These are phyloP conservation scores for Schizosaccharomyces osmophilus DNA, from an alignment of 805 yeast species.

Conservation along the genomic window DNA sequence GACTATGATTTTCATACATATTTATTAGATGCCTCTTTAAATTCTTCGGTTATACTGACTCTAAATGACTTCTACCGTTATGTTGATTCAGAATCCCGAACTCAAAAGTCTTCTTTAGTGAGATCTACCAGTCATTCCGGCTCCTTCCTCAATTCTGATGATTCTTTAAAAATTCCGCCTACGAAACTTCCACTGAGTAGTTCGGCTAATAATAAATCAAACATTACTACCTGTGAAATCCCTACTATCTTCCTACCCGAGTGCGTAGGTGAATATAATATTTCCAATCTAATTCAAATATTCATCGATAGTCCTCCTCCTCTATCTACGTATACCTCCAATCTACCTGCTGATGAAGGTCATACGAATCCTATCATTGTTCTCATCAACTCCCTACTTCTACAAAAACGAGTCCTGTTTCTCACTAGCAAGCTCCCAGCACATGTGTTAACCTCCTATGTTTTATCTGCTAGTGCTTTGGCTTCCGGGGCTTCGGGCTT, in stretches of 20 bases:
- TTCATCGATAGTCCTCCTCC: not conserved
- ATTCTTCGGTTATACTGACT: not conserved
- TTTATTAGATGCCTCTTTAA: not conserved
- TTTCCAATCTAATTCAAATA: not conserved
- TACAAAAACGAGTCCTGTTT: not conserved
- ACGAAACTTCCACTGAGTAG: not conserved
- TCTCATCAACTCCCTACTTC: not conserved
- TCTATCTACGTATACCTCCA: not conserved
- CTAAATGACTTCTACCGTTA: not conserved
- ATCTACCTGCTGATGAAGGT: not conserved
- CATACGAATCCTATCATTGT: not conserved
- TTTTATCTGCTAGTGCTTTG: slow-evolving; percentile 24
- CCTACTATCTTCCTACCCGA: slow-evolving; percentile 8
- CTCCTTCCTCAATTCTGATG: no score
- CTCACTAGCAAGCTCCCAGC: slow-evolving; percentile 17
- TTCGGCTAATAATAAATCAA: not conserved
- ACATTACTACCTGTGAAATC: not conserved
- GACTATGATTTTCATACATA: not conserved
- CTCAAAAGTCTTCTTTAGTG: no score
- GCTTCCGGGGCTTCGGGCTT: slow-evolving; percentile 27
- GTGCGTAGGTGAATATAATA: slow-evolving; percentile 13
- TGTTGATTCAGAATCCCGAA: no score
- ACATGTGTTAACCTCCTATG: slow-evolving; percentile 26
- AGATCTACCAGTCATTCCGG: no score
- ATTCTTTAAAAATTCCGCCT: no score